phyloP scores from a whole-genome alignment of 2,329 filamentous ascomycete genomes.

The Trichoderma polysporum region DNA sequence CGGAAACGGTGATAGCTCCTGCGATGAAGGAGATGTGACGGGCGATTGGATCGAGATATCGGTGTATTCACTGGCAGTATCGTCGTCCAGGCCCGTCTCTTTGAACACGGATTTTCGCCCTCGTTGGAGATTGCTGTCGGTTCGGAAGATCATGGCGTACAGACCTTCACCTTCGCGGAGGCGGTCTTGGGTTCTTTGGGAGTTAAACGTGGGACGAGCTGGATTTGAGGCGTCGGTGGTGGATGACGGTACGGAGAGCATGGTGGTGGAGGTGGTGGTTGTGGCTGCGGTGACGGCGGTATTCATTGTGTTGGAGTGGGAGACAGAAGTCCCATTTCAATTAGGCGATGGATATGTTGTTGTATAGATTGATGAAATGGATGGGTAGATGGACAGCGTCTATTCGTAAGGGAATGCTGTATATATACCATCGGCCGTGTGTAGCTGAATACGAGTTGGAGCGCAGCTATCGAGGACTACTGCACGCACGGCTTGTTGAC shows the following conservation, averaged over 20 bases:
- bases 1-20: background rate
- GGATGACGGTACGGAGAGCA: constrained; percentile 8
- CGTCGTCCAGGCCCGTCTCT: constrained; percentile 48
- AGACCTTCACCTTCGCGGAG: constrained; percentile 48
- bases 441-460: background rate
- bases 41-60: constrained; percentile 25
- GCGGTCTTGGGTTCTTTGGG: constrained; percentile 50
- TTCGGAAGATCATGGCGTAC: constrained; percentile 40
- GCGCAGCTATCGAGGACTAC: background rate
- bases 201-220: constrained; percentile 51
- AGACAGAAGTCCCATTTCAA: too few relatives aligned
- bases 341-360: background rate
- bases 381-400: background rate
- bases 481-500: background rate
- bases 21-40: background rate
- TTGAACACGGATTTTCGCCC: constrained; percentile 53
- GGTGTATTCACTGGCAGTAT: constrained; percentile 31
- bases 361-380: background rate
- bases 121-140: constrained; percentile 48
- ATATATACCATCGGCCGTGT: too few relatives aligned
- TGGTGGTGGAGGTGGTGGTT: background rate
- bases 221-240: constrained; percentile 20
- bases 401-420: background rate
- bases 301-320: background rate
- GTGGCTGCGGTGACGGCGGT: background rate